A percentile compares a stretch with the other conserved stretches of the same genome.
These are phyloP conservation scores for Colletotrichum sidae DNA, from an alignment of 2,329 filamentous ascomycete genomes.

Conservation along the genomic window DNA sequence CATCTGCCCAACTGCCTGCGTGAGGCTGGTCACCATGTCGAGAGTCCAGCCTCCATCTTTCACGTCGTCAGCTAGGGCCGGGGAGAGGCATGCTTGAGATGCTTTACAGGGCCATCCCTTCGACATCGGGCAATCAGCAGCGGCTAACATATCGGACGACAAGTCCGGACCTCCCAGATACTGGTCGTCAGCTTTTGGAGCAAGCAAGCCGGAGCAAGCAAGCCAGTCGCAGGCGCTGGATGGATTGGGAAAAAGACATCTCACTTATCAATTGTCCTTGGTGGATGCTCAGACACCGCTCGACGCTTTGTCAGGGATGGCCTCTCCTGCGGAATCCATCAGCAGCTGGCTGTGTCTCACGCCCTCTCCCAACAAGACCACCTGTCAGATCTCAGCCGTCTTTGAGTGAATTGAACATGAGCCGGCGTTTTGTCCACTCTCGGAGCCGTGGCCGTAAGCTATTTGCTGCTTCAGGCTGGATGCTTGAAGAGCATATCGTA, in stretches of 20 bases:
- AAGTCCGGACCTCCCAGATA: constrained; percentile 16
- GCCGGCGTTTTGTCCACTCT: constrained; percentile 2
- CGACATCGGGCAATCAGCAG: constrained; percentile 30
- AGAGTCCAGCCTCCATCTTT: constrained; percentile 6
- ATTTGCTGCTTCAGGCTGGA: background rate
- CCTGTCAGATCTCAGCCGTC: constrained; percentile 31
- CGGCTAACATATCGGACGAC: constrained; percentile 28
- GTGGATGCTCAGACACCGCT: constrained; percentile 30
- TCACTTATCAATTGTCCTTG: constrained; percentile 27
- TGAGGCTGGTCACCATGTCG: constrained; percentile 27
- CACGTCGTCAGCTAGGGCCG: constrained; percentile 16
- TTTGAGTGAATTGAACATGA: constrained; percentile 4
- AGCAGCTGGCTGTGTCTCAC: constrained; percentile 5
- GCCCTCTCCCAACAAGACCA: constrained; percentile 17
- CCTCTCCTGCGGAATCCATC: constrained; percentile 7
- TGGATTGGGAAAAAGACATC: constrained; percentile 11
- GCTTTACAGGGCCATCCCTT: constrained; percentile 32
- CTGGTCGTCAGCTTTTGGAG: constrained; percentile 3
- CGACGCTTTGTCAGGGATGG: constrained; percentile 19
- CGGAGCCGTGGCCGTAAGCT: background rate
- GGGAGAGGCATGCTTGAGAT: background rate
- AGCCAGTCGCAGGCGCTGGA: constrained; percentile 2
- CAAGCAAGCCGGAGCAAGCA: background rate
- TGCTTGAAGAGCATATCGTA: background rate
- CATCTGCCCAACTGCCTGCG: constrained; percentile 26